A percentile compares a stretch with the other conserved stretches of the same genome.
Conservation (phyloP, 495 filamentous ascomycete genomes). For the Sabuloglossum arenarium region DNA sequence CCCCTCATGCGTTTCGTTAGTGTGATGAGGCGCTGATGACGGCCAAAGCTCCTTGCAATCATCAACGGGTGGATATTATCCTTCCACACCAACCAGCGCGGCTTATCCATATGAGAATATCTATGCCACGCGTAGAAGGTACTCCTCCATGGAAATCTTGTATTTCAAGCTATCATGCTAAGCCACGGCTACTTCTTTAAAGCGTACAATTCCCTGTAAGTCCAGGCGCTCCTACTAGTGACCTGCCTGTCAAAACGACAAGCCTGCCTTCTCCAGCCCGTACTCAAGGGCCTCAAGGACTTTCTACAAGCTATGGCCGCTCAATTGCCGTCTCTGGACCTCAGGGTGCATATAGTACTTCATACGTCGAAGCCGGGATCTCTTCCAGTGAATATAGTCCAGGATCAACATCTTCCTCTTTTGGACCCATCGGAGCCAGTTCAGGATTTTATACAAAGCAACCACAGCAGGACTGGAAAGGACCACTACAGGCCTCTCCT, state of each 20-base stretch:
- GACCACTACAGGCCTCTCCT: background rate
- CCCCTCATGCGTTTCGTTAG: background rate
- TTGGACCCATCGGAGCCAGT: background rate
- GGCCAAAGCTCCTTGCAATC: background rate
- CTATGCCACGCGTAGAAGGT: constrained; percentile 1
- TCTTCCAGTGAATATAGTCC: background rate
- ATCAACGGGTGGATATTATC: background rate
- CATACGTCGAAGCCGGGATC: background rate
- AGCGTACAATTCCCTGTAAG: constrained; percentile 1
- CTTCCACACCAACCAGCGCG: background rate
- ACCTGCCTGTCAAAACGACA: background rate
- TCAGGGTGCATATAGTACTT: background rate
- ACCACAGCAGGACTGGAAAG: background rate
- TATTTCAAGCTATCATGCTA: background rate
- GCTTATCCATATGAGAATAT: background rate
- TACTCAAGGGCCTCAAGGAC: background rate
- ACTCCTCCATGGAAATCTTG: background rate
- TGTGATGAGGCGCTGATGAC: background rate
- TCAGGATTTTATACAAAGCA: background rate
- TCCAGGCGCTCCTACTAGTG: background rate
- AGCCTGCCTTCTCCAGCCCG: background rate
- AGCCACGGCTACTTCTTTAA: background rate
- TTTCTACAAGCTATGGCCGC: background rate
- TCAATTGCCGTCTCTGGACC: background rate
- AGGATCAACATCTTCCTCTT: background rate